Base-by-base conservation (phyloP, 2,329 filamentous ascomycete species). In the Aureobasidium namibiae region DNA sequence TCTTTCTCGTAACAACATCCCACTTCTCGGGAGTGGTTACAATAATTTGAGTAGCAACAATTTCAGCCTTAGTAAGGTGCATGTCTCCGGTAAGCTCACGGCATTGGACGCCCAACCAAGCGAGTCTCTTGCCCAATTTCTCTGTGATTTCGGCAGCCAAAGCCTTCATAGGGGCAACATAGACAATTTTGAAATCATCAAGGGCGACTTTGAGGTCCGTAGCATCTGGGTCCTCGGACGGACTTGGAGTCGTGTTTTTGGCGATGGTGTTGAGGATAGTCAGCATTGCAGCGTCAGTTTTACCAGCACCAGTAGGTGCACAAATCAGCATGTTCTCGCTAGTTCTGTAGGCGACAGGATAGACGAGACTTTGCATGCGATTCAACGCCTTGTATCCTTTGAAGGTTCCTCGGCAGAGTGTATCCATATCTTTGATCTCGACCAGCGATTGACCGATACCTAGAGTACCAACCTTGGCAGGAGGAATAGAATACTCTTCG, bases 271-370 rank as follows among this genome's bases (percentile, higher is more conserved):
- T 95, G 61, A 99, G 78, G 60, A 99, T 90, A 0, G 95, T 94
- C 65, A 99, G 81, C 92, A 99, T 95, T 9, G 94, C 95, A 31
- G 92, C 94, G 74, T 99, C 94, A 1, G 94, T 99, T 81, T 99
- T 99, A 84, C 94, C 94, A 29, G 78, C 82, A 75, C 94, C 94
- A 57, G 94, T 99, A 4, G 94, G 94, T 23, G 94, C 94, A 73
- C 94, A 99, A 61, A 99, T 95, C 54, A 99, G 83, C 92, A 99
- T 96, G 66, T 99, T 99, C 74, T 99, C 94, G 68, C 86, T 96
- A 2, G 90, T 96, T 71, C 87, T 90, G 75, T 99, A 97, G 0
- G 92, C 94, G 5, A 99, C 90, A 0, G 91, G 91, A 67, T 96
- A 96, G 0, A 97, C 89, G 49, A 99, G 79, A 71, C 92, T 97